Conservation (phyloP, 208 protist genomes). For the Leishmania aethiopica region DNA sequence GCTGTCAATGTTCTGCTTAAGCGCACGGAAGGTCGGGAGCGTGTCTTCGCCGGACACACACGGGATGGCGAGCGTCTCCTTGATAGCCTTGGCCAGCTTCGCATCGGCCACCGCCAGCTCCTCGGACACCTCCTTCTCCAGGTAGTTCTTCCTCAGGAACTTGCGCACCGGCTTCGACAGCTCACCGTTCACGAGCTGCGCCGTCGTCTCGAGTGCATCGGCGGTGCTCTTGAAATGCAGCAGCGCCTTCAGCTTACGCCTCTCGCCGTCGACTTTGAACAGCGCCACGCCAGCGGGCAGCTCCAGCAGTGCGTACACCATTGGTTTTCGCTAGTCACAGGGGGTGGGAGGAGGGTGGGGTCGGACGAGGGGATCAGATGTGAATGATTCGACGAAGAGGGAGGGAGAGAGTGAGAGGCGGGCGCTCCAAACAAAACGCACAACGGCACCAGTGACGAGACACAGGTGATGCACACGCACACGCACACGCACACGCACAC, state of each 20-base stretch:
- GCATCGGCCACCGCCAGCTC: slow-evolving; percentile 96
- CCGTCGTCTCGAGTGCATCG: slow-evolving; percentile 97
- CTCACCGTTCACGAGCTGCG: slow-evolving; percentile 96
- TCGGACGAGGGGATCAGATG: not conserved
- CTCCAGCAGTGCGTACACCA: slow-evolving; percentile 98
- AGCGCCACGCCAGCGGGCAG: slow-evolving; percentile 98
- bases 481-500: not conserved
- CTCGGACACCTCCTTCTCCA: slow-evolving; percentile 89
- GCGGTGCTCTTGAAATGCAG: slow-evolving; percentile 95
- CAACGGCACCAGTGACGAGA: not conserved
- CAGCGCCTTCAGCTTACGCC: slow-evolving; percentile 93
- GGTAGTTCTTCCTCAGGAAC: slow-evolving; percentile 98
- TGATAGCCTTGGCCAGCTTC: slow-evolving; percentile 97
- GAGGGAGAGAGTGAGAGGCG: not conserved
- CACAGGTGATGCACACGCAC: not conserved
- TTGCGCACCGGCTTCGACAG: slow-evolving; percentile 96
- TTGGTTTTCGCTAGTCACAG: slow-evolving; percentile 27
- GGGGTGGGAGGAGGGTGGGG: not conserved
- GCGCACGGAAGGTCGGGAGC: slow-evolving; percentile 94
- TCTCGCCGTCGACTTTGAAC: slow-evolving; percentile 96
- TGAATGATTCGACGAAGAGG: not conserved
- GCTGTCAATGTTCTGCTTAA: slow-evolving; percentile 92
- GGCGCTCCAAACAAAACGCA: not conserved
- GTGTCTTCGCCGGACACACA: slow-evolving; percentile 92
- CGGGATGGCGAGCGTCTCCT: slow-evolving; percentile 95